Evolutionary conservation across 768 basidiomycete genomes (phyloP), one percentile per base, ranked within the genome.

Genomic region (Tulasnella calospora): DNA sequence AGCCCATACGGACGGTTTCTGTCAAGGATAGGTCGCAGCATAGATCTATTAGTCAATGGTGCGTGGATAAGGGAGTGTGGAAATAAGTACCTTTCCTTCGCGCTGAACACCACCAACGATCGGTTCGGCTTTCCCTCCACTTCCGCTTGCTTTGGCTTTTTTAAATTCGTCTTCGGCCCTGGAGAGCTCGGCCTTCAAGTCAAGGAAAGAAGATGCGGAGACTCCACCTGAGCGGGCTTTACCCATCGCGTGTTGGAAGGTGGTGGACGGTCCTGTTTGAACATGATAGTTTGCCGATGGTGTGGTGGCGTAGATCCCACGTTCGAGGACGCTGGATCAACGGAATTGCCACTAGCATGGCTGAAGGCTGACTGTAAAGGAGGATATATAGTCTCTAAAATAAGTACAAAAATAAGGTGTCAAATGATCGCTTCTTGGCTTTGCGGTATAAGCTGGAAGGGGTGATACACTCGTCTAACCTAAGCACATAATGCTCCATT

Each of bases 1-100:
- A 5, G 88, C 85, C 94, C 94, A 96, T 84, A 90, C 86, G 0
- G 91, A 91, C 3, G 90, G 88, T 87, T 94, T 95, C 94, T 94
- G 79, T 27, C 33, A 38, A 47, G 12, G 27, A 67, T 51, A 23
- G 9, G 21, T n/a, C 21, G 21, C 47, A 51, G 19, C 21, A 23
- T 51, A 51, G 23, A 9, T 51, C 21, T 19, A 19, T 23, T 23
- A 51, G 47, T 51, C 23, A 6, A 51, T 51, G 5, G 47, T 23
- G 21, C 19, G 23, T 2, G 4, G 47, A 23, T 19, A 23, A 51
- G 23, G 0, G 71, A 74, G 33, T 47, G 35, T 77, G 33, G 73
- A 57, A 23, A 47, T 23, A 51, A 23, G 3, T 79, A 92, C 94
- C 88, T 94, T 94, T 84, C 89, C 92, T 5, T 90, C 88, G 73